A percentile compares a stretch with the other conserved stretches of the same genome.
phyloP scores from a whole-genome alignment of 768 basidiomycete species.

The Tylopilus cervinicoccineus region DNA sequence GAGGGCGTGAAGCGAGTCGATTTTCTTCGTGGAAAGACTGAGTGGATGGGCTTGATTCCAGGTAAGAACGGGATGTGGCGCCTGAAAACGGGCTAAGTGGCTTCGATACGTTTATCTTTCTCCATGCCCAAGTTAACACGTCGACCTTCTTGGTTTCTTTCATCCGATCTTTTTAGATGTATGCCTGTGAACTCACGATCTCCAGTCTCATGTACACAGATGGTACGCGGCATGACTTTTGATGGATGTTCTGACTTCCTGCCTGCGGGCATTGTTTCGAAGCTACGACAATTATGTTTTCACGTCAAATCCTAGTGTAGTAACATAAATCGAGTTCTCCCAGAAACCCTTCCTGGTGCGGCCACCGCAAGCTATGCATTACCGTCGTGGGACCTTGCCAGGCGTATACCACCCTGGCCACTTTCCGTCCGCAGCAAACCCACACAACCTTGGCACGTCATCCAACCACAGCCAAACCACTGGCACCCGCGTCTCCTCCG shows the following conservation, averaged over 20 bases:
- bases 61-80: slow-evolving; percentile 61
- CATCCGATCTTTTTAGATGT: neutral
- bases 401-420: slow-evolving; percentile 24
- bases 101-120: neutral
- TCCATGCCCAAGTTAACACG: neutral
- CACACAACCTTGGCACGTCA: slow-evolving; percentile 19
- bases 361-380: neutral
- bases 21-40: slow-evolving; percentile 49
- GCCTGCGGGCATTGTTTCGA: neutral
- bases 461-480: slow-evolving; percentile 19
- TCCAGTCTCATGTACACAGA: neutral
- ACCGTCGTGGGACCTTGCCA: neutral
- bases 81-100: slow-evolving; percentile 46
- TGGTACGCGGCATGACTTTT: slow-evolving; percentile 1
- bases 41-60: slow-evolving; percentile 52
- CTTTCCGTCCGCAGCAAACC: slow-evolving; percentile 16
- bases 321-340: neutral
- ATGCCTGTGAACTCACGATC: neutral
- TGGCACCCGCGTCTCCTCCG: slow-evolving; percentile 1
- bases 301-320: neutral
- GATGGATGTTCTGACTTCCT: neutral
- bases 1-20: slow-evolving; percentile 55
- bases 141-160: neutral
- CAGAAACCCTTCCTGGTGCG: neutral
- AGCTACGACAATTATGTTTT: neutral